phyloP scores from a whole-genome alignment of 139 green algal species.

The Chlorella sorokiniana region DNA sequence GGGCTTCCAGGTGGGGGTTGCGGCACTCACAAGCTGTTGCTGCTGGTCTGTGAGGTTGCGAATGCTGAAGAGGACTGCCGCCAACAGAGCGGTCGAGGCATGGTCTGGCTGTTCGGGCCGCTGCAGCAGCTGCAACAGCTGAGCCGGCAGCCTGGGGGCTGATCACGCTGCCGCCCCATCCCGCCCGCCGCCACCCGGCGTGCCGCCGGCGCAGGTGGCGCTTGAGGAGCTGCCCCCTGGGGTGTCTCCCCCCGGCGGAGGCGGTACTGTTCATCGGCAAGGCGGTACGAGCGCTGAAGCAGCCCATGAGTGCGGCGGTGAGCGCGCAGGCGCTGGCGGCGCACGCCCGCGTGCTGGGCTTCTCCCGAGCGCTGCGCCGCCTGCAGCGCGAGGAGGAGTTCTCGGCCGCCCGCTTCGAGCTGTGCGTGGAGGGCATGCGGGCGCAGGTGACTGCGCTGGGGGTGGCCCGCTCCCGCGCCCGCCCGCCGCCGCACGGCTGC shows the following conservation, averaged over 20 bases:
- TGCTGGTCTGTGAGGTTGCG: no score
- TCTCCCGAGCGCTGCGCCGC: constrained; percentile 44
- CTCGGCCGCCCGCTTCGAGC: neutral
- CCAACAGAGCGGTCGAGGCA: no score
- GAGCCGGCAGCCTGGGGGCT: neutral
- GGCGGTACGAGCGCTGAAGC: constrained; percentile 77
- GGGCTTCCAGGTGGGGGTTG: constrained; percentile 54
- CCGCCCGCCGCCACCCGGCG: neutral
- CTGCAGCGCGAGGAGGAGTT: constrained; percentile 47
- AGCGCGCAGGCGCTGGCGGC: constrained; percentile 54
- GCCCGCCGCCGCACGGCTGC: no score
- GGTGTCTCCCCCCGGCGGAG: constrained; percentile 62
- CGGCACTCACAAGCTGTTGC: no score
- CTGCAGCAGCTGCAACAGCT: no score
- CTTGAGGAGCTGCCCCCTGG: constrained; percentile 59
- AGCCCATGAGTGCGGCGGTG: constrained; percentile 26
- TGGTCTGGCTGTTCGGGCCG: no score
- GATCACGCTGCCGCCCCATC: no score
- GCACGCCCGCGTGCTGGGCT: constrained; percentile 49
- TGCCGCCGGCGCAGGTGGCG: constrained; percentile 44
- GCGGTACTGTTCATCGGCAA: constrained; percentile 82
- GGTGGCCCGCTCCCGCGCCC: no score
- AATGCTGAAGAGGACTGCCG: no score
- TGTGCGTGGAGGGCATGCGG: constrained; percentile 16
- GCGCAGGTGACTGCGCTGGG: constrained; percentile 52